Conservation (phyloP, 306 rosid genomes). For the Malus sieversii region DNA sequence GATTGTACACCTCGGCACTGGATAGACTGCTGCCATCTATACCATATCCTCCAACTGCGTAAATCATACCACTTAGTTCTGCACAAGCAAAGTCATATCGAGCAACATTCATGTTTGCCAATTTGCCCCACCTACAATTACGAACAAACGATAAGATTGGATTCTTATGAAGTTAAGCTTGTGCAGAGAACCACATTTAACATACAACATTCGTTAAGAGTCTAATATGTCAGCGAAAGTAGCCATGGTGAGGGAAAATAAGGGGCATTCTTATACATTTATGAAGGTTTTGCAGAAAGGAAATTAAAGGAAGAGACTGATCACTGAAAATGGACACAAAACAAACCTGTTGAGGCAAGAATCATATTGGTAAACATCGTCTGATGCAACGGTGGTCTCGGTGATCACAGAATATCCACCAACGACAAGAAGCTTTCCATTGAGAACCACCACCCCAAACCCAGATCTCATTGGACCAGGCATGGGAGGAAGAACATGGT, state of each 20-base stretch:
- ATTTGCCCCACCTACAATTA: conserved; percentile 72
- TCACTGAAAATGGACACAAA: background rate
- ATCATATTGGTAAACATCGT: conserved; percentile 72
- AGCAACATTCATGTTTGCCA: conserved; percentile 56
- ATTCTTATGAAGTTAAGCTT: background rate
- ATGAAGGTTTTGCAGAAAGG: background rate
- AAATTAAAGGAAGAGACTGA: background rate
- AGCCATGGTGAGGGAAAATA: background rate
- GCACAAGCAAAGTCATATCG: conserved; percentile 88
- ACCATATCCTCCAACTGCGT: conserved; percentile 85
- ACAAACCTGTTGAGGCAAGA: conserved; percentile 71
- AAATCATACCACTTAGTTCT: conserved; percentile 68
- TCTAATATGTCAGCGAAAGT: background rate
- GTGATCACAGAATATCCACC: conserved; percentile 58
- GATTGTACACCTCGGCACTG: conserved; percentile 75
- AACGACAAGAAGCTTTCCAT: conserved; percentile 82
- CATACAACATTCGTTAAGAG: background rate
- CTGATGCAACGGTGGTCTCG: conserved; percentile 42
- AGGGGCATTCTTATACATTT: background rate
- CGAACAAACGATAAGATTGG: background rate
- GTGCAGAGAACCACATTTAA: background rate
- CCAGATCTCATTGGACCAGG: conserved; percentile 56
- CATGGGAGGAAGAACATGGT: conserved; percentile 59
- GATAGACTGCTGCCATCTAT: conserved; percentile 57
- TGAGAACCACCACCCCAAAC: conserved; percentile 65